Evolutionary conservation across 2,329 filamentous ascomycete species (phyloP).

Genomic region (Colletotrichum camelliae): DNA sequence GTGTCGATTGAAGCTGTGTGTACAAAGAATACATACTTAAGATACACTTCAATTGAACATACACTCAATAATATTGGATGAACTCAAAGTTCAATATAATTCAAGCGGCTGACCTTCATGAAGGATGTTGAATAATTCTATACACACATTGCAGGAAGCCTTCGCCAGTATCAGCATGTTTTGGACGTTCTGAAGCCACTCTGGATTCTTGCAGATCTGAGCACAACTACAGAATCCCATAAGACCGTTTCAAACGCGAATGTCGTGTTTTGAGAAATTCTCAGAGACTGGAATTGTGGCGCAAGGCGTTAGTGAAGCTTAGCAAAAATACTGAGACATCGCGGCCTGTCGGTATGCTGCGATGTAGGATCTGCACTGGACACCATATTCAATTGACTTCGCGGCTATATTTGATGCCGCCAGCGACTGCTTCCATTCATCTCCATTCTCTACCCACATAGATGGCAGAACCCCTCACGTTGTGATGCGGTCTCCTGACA

Average conservation of each 20-base stretch:
- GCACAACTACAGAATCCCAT: too few species aligned
- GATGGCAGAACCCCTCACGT: fast-evolving
- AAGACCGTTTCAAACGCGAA: neutral
- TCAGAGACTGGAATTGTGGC: neutral
- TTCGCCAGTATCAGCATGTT: too few species aligned
- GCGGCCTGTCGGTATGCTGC: neutral
- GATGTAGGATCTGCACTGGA: neutral
- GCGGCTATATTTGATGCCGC: neutral
- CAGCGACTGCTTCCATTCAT: neutral
- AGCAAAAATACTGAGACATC: neutral
- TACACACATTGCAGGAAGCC: too few species aligned
- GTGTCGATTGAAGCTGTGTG: too few species aligned
- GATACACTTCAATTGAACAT: too few species aligned
- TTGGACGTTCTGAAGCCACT: too few species aligned
- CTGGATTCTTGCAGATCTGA: too few species aligned
- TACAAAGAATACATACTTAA: too few species aligned
- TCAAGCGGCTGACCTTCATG: too few species aligned
- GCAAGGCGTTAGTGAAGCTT: neutral
- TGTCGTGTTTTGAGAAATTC: neutral
- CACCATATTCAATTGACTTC: neutral
- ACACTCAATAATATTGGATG: too few species aligned
- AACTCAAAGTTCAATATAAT: too few species aligned
- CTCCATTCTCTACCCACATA: neutral
- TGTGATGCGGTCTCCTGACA: neutral
- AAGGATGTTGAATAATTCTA: too few species aligned